These are phyloP conservation scores for Trichoderma parareesei DNA, from an alignment of 495 filamentous ascomycete genomes.

Conservation along the genomic window DNA sequence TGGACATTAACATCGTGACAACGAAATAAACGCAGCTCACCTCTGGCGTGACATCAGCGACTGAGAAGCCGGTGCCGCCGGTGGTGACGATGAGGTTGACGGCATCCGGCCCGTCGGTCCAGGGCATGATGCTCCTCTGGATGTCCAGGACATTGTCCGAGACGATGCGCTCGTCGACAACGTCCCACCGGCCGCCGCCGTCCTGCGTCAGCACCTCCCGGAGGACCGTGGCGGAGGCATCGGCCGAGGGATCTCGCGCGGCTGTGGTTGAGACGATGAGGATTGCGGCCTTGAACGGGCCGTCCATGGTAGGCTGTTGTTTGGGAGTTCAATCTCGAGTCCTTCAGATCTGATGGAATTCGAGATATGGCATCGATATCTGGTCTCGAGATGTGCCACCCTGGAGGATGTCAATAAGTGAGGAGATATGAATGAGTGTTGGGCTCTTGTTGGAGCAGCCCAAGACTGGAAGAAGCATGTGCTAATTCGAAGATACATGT, in stretches of 20 bases:
- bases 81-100: slow-evolving; percentile 77
- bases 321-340: too few relatives aligned
- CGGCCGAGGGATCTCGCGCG: slow-evolving; percentile 67
- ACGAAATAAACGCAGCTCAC: slow-evolving; percentile 30
- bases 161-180: slow-evolving; percentile 65
- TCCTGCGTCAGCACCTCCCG: slow-evolving; percentile 57
- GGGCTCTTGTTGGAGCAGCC: too few relatives aligned
- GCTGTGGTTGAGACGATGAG: slow-evolving; percentile 94
- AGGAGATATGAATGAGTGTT: too few relatives aligned
- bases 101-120: slow-evolving; percentile 55
- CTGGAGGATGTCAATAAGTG: too few relatives aligned
- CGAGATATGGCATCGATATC: too few relatives aligned
- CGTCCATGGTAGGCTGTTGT: background rate
- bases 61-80: slow-evolving; percentile 89
- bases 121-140: slow-evolving; percentile 58
- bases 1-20: background rate
- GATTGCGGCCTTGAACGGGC: slow-evolving; percentile 56
- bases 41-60: slow-evolving; percentile 85
- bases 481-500: too few relatives aligned
- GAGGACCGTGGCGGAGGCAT: slow-evolving; percentile 58
- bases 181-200: slow-evolving; percentile 58
- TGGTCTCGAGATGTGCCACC: too few relatives aligned
- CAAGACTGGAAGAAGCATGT: too few relatives aligned
- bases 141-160: slow-evolving; percentile 68
- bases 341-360: too few relatives aligned